These are phyloP conservation scores for Spizellomyces sp. DNA, from an alignment of 192 early-diverging fungal genomes.

Conservation along the genomic window DNA sequence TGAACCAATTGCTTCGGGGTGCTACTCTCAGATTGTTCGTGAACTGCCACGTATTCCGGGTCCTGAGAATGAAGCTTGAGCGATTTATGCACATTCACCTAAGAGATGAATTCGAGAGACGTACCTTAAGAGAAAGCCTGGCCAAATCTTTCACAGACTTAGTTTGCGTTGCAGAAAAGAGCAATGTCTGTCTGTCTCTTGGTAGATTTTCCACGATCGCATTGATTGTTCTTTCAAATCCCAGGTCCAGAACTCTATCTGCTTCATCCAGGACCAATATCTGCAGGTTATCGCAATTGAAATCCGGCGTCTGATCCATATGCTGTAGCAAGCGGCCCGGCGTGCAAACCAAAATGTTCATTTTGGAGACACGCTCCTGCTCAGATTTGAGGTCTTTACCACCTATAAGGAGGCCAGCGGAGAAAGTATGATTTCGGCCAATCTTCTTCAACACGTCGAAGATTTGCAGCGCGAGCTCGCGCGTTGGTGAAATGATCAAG, in stretches of 20 bases:
- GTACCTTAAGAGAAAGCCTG: slow-evolving; percentile 71
- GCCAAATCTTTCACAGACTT: slow-evolving; percentile 94
- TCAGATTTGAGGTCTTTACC: slow-evolving; percentile 78
- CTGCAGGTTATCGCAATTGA: slow-evolving; percentile 82
- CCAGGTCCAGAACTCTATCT: slow-evolving; percentile 93
- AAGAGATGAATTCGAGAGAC: slow-evolving; percentile 11
- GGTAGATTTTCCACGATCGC: slow-evolving; percentile 89
- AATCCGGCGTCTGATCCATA: slow-evolving; percentile 89
- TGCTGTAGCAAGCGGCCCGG: slow-evolving; percentile 95
- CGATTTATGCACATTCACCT: slow-evolving; percentile 74
- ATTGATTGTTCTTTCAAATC: slow-evolving; percentile 90
- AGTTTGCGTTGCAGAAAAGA: slow-evolving; percentile 98
- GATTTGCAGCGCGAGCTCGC: slow-evolving; percentile 90
- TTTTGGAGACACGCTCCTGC: slow-evolving; percentile 50
- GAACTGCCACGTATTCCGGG: slow-evolving; percentile 95
- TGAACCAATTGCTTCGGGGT: slow-evolving; percentile 86
- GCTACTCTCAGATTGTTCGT: slow-evolving; percentile 75
- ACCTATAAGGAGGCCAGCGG: slow-evolving; percentile 95
- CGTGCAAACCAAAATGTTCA: slow-evolving; percentile 92
- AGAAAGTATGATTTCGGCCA: slow-evolving; percentile 73
- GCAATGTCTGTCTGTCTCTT: slow-evolving; percentile 81
- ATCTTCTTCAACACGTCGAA: slow-evolving; percentile 70
- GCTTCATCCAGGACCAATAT: slow-evolving; percentile 94
- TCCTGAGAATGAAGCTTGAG: slow-evolving; percentile 84
- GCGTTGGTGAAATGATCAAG: slow-evolving; percentile 77